Base-by-base conservation (phyloP, 441 rosid species). In the Arabidopsis lyrata region DNA sequence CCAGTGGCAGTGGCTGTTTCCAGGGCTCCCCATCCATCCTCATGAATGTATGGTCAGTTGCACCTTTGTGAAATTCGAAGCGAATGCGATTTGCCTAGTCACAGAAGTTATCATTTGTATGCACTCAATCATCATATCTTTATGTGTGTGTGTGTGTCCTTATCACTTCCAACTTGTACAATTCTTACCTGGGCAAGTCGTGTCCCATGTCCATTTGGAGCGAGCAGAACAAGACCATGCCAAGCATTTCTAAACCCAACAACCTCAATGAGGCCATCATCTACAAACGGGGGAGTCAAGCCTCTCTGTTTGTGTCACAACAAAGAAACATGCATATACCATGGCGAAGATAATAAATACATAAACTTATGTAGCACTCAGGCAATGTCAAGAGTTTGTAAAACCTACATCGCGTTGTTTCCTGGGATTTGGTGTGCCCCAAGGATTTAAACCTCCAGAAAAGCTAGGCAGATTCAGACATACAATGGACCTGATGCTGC, bases 161-260 rank as follows among this genome's bases (percentile, higher is more conserved):
- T 31, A 42, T 63, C 18, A 63, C 48, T 47, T 66, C 9, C 24
- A 14, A 22, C 3, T 60, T 20, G 62, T 66, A 53, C 47, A 48
- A 55, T 12, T 54, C 47, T 57, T 80, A 95, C 98, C 96, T 92
- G 99, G 58, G 99, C 99, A 70, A 92, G 90, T 68, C 95, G 96
- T 72, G 97, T 91, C 11, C 95, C 99, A 66, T 95, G 98, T 55
- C 99, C 98, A 32, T 95, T 89, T 9, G 95, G 98, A 66, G 94
- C 87, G 31, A 88, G 86, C 77, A 89, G 83, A 55, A 88, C 86
- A 72, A 92, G 95, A 72, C 98, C 99, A 68, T 95, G 98, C 99
- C 98, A 92, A 73, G 98, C 98, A 86, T 95, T 87, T 86, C 95
- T 88, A 78, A 95, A 95, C 61, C 99, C 99, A 66, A 95, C 98